Evolutionary conservation across 345 rosid genomes (phyloP).

Genomic region (Arabis alpina): DNA sequence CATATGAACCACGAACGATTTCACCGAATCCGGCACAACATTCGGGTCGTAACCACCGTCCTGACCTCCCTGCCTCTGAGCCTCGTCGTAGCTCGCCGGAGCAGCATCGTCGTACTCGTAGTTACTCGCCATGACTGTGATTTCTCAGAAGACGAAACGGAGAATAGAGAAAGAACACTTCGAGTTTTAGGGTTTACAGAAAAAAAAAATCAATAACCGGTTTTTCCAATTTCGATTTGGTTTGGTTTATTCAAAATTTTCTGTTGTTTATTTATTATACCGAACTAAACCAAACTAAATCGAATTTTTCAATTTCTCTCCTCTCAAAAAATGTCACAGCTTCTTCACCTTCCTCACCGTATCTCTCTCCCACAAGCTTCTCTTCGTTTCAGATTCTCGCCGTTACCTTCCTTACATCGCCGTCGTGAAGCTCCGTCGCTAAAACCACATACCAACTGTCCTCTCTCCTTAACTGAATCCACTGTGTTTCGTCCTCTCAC

Average conservation of each 20-base stretch:
- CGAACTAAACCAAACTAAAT: slow-evolving; percentile 6
- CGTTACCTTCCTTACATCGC: slow-evolving; percentile 31
- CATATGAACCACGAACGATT: slow-evolving; percentile 88
- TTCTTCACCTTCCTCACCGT: slow-evolving; percentile 34
- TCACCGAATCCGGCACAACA: slow-evolving; percentile 91
- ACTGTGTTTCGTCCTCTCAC: slow-evolving; percentile 22
- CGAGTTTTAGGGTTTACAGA: slow-evolving; percentile 2
- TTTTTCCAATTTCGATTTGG: too few species aligned
- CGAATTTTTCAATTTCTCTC: background rate
- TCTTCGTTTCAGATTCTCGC: slow-evolving; percentile 26
- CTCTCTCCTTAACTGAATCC: slow-evolving; percentile 1
- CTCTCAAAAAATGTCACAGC: slow-evolving; percentile 34
- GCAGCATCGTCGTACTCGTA: slow-evolving; percentile 60
- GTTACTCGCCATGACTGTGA: slow-evolving; percentile 55
- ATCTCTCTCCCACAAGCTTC: slow-evolving; percentile 39
- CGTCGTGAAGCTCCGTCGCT: slow-evolving; percentile 12
- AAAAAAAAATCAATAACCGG: slow-evolving; percentile 1
- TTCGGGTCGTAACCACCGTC: slow-evolving; percentile 80
- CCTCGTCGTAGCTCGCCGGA: slow-evolving; percentile 49
- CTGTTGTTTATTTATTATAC: slow-evolving; percentile 4
- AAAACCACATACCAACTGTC: background rate
- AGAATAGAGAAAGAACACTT: background rate
- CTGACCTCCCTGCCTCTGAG: slow-evolving; percentile 38
- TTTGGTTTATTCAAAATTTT: background rate
- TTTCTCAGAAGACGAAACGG: background rate